These are phyloP conservation scores for Yarrowia sp. DNA, from an alignment of 805 yeast genomes.

Conservation along the genomic window DNA sequence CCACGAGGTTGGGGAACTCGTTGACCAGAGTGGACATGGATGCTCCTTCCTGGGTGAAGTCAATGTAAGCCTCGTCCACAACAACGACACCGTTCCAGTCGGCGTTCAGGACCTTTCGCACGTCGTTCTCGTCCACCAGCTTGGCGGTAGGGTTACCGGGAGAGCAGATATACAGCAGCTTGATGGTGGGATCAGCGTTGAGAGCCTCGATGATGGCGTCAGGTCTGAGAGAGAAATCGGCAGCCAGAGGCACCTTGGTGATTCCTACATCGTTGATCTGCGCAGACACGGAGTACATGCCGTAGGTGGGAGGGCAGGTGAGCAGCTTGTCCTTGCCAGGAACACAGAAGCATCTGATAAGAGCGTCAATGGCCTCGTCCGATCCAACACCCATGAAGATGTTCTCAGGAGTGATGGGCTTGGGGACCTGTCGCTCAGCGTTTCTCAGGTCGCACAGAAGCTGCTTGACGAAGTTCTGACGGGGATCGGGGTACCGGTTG, in stretches of 20 bases:
- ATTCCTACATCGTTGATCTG: slow-evolving; percentile 85
- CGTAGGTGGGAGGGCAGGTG: slow-evolving; percentile 94
- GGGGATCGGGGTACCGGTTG: slow-evolving; percentile 97
- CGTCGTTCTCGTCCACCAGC: slow-evolving; percentile 57
- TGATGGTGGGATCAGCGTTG: slow-evolving; percentile 64
- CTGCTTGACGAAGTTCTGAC: slow-evolving; percentile 77
- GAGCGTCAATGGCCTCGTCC: slow-evolving; percentile 90
- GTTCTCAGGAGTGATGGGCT: slow-evolving; percentile 60
- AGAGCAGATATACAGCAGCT: slow-evolving; percentile 82
- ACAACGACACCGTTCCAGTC: slow-evolving; percentile 80
- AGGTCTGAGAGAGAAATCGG: slow-evolving; percentile 64
- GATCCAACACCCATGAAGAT: slow-evolving; percentile 96
- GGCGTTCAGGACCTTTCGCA: slow-evolving; percentile 58
- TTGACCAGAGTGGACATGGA: slow-evolving; percentile 81
- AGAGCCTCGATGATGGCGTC: slow-evolving; percentile 62
- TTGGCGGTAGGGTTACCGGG: slow-evolving; percentile 97
- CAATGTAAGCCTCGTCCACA: slow-evolving; percentile 95
- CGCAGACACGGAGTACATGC: slow-evolving; percentile 94
- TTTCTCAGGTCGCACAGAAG: slow-evolving; percentile 78
- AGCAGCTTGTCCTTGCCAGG: slow-evolving; percentile 86
- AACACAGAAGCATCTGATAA: slow-evolving; percentile 80
- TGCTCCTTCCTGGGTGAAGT: slow-evolving; percentile 72
- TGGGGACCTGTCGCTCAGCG: slow-evolving; percentile 50
- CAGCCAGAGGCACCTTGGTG: slow-evolving; percentile 74
- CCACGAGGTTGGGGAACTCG: slow-evolving; percentile 81